phyloP scores from a whole-genome alignment of 208 protist genomes.

The Leishmania guyanensis region DNA sequence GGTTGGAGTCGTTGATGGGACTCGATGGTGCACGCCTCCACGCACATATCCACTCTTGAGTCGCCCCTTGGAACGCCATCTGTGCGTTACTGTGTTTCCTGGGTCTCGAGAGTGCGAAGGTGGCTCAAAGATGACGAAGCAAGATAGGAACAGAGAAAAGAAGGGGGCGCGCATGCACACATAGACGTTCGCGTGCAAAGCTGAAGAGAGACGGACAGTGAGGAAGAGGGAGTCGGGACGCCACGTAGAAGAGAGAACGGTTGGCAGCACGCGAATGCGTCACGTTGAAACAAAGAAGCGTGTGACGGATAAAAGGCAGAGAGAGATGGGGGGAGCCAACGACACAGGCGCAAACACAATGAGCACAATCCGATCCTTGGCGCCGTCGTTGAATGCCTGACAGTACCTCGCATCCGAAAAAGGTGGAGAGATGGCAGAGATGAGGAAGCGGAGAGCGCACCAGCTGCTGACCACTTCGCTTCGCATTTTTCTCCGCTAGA shows the following conservation, averaged over 20 bases:
- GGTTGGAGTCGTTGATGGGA: not conserved
- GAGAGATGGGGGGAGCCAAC: not conserved
- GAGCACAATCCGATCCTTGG: not conserved
- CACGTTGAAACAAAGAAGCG: not conserved
- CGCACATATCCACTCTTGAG: not conserved
- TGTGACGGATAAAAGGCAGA: not conserved
- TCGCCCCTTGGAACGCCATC: not conserved
- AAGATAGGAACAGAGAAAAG: not conserved
- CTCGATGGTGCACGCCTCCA: not conserved
- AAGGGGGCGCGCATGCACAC: not conserved
- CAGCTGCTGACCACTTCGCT: not conserved
- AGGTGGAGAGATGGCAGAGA: not conserved
- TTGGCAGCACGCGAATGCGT: not conserved
- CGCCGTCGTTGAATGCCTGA: not conserved
- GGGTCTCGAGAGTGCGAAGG: not conserved
- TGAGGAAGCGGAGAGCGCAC: not conserved
- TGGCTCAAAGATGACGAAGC: not conserved
- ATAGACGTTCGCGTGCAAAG: not conserved
- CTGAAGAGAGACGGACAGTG: not conserved
- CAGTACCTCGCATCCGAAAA: not conserved
- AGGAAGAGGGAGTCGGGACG: not conserved
- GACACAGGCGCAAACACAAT: not conserved
- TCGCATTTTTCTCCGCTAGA: not conserved
- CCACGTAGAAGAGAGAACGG: not conserved
- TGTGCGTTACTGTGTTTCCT: not conserved